Conservation (phyloP, 768 basidiomycete species). For the Mycena sanguinolenta region DNA sequence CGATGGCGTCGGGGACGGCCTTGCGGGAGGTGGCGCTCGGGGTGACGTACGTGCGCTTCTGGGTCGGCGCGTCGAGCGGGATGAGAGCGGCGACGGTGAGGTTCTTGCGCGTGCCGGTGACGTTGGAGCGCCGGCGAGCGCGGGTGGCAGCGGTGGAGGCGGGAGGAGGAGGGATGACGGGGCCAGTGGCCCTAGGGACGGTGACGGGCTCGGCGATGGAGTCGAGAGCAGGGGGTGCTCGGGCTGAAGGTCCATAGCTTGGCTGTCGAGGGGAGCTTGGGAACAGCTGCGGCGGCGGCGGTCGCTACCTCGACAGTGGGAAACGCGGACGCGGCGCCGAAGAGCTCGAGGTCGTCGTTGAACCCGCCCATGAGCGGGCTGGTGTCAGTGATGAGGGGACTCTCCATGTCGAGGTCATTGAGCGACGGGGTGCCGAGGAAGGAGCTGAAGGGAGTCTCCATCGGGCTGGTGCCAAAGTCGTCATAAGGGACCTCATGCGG, state of each 20-base stretch:
- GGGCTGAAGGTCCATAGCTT: constrained; percentile 29
- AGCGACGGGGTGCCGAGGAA: constrained; percentile 28
- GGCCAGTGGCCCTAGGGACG: too few relatives aligned
- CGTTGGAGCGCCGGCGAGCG: constrained; percentile 5
- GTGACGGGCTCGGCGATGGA: constrained; percentile 16
- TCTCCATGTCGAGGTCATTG: constrained; percentile 19
- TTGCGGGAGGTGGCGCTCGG: constrained; percentile 70
- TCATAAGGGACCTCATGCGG: constrained; percentile 19
- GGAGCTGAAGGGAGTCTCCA: constrained; percentile 32
- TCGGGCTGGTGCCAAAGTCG: constrained; percentile 34
- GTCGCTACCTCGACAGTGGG: neutral
- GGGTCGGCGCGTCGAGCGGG: constrained; percentile 68
- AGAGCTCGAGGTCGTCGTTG: constrained; percentile 14
- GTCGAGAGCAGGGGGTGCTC: constrained; percentile 28
- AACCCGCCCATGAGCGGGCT: constrained; percentile 24
- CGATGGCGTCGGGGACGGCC: constrained; percentile 67
- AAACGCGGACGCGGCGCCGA: constrained; percentile 12
- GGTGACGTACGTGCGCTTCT: constrained; percentile 65
- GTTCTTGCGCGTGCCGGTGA: constrained; percentile 67
- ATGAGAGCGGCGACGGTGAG: constrained; percentile 63
- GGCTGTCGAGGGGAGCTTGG: constrained; percentile 17
- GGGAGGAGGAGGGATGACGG: constrained; percentile 28
- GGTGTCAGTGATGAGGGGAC: constrained; percentile 19
- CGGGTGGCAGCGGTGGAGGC: neutral
- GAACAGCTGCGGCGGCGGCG: neutral